phyloP scores from a whole-genome alignment of 1,284 basidiomycete species.

The Ceratobasidium sp. region DNA sequence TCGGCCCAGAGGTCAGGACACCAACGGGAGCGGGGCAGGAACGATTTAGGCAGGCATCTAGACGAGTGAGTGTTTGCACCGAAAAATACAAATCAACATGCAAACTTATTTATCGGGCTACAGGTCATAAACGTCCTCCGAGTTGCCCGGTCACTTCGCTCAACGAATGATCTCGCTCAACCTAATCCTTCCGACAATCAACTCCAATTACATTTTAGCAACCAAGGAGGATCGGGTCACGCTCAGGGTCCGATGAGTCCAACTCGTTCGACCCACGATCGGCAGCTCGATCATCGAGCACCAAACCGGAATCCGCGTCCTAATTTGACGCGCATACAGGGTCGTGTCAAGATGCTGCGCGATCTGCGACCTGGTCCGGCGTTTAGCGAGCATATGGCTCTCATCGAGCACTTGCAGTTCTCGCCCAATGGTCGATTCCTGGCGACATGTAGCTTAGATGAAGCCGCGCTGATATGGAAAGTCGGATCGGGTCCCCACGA shows the following conservation, averaged over 20 bases:
- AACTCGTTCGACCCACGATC: constrained; percentile 4
- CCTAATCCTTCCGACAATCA: too few relatives aligned
- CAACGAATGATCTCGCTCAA: too few relatives aligned
- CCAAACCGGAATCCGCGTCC: not conserved
- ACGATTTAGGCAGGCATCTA: too few relatives aligned
- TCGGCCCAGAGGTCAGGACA: not conserved
- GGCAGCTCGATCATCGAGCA: constrained; percentile 31
- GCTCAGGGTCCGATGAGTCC: constrained; percentile 24
- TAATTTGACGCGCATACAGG: constrained; percentile 4
- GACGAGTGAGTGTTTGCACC: too few relatives aligned
- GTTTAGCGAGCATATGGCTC: constrained; percentile 12
- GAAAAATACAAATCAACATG: too few relatives aligned
- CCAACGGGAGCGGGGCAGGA: not conserved
- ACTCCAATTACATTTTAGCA: too few relatives aligned
- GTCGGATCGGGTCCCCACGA: constrained; percentile 7
- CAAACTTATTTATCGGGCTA: too few relatives aligned
- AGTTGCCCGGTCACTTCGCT: too few relatives aligned
- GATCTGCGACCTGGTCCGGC: constrained; percentile 2
- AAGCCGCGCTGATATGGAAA: constrained; percentile 34
- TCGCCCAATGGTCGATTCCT: constrained; percentile 39
- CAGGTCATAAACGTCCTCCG: too few relatives aligned
- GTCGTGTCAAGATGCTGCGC: constrained; percentile 23
- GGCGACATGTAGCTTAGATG: constrained; percentile 33
- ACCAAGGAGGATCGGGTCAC: not conserved
- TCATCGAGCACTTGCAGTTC: constrained; percentile 41